phyloP scores from a whole-genome alignment of 163 green algal species.

The Chlorella variabilis region DNA sequence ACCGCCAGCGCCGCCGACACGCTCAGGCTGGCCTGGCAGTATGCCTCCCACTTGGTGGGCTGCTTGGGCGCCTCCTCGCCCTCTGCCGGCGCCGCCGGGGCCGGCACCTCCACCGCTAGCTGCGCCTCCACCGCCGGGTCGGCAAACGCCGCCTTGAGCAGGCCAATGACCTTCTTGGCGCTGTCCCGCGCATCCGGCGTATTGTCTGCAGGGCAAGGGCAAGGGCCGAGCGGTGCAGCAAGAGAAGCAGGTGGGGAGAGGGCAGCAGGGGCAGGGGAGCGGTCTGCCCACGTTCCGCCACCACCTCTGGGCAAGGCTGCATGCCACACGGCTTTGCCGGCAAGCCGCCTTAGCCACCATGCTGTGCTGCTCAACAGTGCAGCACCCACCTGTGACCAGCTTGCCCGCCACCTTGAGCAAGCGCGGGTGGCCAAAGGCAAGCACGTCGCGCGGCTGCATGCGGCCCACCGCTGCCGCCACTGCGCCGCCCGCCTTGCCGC shows the following conservation, averaged over 20 bases:
- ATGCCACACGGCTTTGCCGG: too few relatives aligned
- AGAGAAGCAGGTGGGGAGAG: too few relatives aligned
- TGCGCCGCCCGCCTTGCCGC: slow-evolving; percentile 45
- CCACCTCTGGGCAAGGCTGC: too few relatives aligned
- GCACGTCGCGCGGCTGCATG: slow-evolving; percentile 17
- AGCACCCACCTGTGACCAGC: slow-evolving; percentile 49
- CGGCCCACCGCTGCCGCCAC: slow-evolving; percentile 28
- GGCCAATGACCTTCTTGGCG: slow-evolving; percentile 44
- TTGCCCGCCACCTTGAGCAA: slow-evolving; percentile 46
- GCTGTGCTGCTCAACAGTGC: too few relatives aligned
- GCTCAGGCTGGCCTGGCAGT: slow-evolving; percentile 19
- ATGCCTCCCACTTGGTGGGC: slow-evolving; percentile 30
- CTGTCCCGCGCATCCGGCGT: slow-evolving; percentile 59
- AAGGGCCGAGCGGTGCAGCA: too few relatives aligned
- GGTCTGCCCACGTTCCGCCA: too few relatives aligned
- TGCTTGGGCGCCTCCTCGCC: slow-evolving; percentile 2
- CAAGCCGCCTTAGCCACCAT: too few relatives aligned
- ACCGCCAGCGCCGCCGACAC: slow-evolving; percentile 26
- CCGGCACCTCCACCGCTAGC: slow-evolving; percentile 9
- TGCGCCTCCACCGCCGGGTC: slow-evolving; percentile 23
- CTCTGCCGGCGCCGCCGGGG: not conserved
- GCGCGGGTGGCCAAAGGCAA: slow-evolving; percentile 23
- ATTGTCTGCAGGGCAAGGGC: slow-evolving; percentile 54
- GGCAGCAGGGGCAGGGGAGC: too few relatives aligned
- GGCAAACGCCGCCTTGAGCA: slow-evolving; percentile 41